Base-by-base conservation (phyloP, 225 moss, liverwort and hornwort genomes). In the Rhytidiadelphus loreus region DNA sequence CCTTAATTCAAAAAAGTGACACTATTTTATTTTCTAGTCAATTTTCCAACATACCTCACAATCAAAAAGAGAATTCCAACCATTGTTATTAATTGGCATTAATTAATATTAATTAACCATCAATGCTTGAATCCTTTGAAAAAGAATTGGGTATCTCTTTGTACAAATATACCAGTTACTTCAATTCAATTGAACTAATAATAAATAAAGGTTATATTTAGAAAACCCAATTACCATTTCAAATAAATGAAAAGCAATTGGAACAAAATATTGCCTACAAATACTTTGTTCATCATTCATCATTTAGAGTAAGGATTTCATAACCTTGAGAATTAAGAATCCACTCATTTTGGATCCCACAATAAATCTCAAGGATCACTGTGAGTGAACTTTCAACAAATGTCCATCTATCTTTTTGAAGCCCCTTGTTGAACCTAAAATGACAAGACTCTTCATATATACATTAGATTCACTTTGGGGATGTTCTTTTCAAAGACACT, bases 11-110 rank as follows among this genome's bases (percentile, higher is more conserved):
- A 0, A 18, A 41, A 73, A 30, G 13, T 11, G 4, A 12, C 46
- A 46, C 3, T 30, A 46, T 8, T 17, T 73, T 17, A 46, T 30
- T 46, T 73, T 29, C 11, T 0, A 1, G 1, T 30, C 7, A 48
- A 9, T 30, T 46, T 44, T 73, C 2, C 1, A 48, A 19, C 0
- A 73, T 73, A 30, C 19, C 8, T 73, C 19, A 48, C 19, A 32
- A 48, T 12, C 0, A 48, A 1, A 30, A 32, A 48, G 11, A 7
- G 0, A 69, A 39, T 1, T 46, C 2, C 4, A 11, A 24, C 8
- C 14, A 4, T 43, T 71, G 15, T 71, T 16, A 71, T 43, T 26
- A 2, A 5, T 26, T 26, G 43, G 26, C 5, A 1, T 14, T 5
- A 14, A 15, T 70, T 15, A 13, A 25, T n/a, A n/a, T n/a, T n/a